Conservation (phyloP, 2,329 filamentous ascomycete species). For the Aspergillus sp. region DNA sequence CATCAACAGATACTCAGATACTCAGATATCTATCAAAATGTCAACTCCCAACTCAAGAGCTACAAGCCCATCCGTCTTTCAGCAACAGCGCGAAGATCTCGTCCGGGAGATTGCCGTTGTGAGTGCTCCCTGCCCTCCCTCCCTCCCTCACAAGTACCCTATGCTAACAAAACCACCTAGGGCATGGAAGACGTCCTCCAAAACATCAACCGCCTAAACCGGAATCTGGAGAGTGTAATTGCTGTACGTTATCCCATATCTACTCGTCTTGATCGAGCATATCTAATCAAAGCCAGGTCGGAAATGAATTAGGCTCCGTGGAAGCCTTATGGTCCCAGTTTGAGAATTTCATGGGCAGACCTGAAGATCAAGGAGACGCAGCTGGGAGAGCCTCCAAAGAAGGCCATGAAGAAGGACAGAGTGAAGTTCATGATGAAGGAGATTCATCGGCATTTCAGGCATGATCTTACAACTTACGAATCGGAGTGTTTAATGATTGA, state of each 20-base stretch:
- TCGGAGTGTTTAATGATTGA: neutral
- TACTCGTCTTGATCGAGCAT: neutral
- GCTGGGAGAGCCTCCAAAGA: constrained; percentile 23
- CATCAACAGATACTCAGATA: too few relatives aligned
- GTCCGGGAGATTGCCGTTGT: constrained; percentile 41
- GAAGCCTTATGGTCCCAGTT: constrained; percentile 97
- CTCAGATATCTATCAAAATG: too few relatives aligned
- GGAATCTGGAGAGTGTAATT: constrained; percentile 85
- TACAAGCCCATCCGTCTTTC: constrained; percentile 30
- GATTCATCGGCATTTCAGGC: neutral
- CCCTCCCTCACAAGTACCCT: neutral
- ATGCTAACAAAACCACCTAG: constrained; percentile 28
- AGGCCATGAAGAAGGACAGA: constrained; percentile 8
- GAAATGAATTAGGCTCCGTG: constrained; percentile 95
- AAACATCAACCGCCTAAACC: constrained; percentile 93
- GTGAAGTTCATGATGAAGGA: neutral
- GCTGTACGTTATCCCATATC: constrained; percentile 54
- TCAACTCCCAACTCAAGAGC: too few relatives aligned
- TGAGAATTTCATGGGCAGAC: constrained; percentile 87
- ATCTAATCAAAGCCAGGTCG: constrained; percentile 54
- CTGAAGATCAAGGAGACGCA: constrained; percentile 40
- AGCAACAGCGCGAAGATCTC: constrained; percentile 39
- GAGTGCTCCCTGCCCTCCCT: too few relatives aligned
- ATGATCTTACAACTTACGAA: too few relatives aligned
- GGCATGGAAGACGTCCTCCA: constrained; percentile 83